Evolutionary conservation across 2,329 filamentous ascomycete species (phyloP).

Genomic region (Monilinia polystroma): DNA sequence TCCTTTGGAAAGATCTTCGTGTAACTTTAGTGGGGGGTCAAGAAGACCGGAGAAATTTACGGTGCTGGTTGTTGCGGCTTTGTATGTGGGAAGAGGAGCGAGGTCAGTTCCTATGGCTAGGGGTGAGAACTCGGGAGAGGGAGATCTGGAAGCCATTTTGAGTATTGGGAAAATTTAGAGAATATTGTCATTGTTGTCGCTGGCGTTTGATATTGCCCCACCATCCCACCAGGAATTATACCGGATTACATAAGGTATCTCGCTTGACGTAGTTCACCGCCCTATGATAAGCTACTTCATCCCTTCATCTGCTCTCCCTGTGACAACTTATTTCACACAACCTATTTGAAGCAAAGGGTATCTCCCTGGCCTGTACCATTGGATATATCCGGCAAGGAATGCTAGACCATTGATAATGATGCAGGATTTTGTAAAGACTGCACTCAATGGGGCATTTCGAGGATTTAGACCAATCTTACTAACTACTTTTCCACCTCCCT

Average conservation of each 20-base stretch:
- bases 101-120: slow-evolving; percentile 52
- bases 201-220: slow-evolving; percentile 14
- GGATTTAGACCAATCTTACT: not conserved
- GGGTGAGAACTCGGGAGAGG: slow-evolving; percentile 40
- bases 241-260: slow-evolving; percentile 4
- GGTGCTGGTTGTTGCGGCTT: slow-evolving; percentile 51
- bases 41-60: slow-evolving; percentile 74
- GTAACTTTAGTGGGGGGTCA: slow-evolving; percentile 66
- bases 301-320: slow-evolving; percentile 17
- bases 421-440: not conserved
- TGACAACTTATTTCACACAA: not conserved
- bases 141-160: slow-evolving; percentile 35
- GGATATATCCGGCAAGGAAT: slow-evolving; percentile 20
- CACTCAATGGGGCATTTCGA: not conserved
- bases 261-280: slow-evolving; percentile 5
- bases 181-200: not conserved
- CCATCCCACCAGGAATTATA: slow-evolving; percentile 8
- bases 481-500: slow-evolving; percentile 1
- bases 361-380: slow-evolving; percentile 1
- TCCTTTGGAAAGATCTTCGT: slow-evolving; percentile 82
- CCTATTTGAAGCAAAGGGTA: not conserved
- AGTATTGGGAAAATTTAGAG: not conserved
- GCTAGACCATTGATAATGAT: slow-evolving; percentile 12
- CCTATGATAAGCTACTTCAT: not conserved
- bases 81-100: slow-evolving; percentile 59